Evolutionary conservation across 2,329 filamentous ascomycete genomes (phyloP), one percentile per base, ranked within the genome.

Genomic region (Sporothrix dimorphospora): DNA sequence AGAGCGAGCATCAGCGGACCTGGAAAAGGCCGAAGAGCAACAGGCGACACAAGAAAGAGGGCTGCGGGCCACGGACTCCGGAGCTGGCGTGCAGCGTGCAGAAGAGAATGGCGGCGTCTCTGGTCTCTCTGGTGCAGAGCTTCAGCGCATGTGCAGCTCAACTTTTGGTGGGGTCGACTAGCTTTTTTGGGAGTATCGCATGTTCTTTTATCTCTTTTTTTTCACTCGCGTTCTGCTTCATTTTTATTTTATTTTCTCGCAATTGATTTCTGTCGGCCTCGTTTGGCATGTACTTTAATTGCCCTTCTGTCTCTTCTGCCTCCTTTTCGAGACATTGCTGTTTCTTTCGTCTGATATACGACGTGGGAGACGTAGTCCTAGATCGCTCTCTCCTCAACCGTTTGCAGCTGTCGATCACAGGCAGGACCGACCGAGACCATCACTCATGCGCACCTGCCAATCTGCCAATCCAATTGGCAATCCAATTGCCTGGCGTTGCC

Each of bases 101-200:
- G 53, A 12, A 24, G 12, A 42, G 57, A 42, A 63, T 14, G 57
- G 34, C 57, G 57, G 57, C 57, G 47, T 53, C 9, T 68, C 24
- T 24, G 2, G 21, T n/a, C 11, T 42, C 40, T 49, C 14, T 66
- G 24, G 40, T 34, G 42, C 63, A 67, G 24, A 70, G 68, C 51
- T 61, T 51, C 40, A 27, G 55, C 42, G 27, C 55, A 59, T 70
- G 55, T 63, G 69, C 55, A 47, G 42, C 69, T 70, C 49, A 34
- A 40, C 21, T 49, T 70, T 70, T 63, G 69, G 69, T 70, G 45
- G 55, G 57, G 66, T 69, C 34, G 34, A 42, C 69, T 70, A 63
- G 45, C 55, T 53, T 24, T 30, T 70, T 63, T n/a, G 30, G 24
- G 45, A 45, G 21, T 38, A 42, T 45, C 34, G 30, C 57, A 63